Evolutionary conservation across 2,329 filamentous ascomycete genomes (phyloP).

Genomic region (Cryphonectria radicalis): DNA sequence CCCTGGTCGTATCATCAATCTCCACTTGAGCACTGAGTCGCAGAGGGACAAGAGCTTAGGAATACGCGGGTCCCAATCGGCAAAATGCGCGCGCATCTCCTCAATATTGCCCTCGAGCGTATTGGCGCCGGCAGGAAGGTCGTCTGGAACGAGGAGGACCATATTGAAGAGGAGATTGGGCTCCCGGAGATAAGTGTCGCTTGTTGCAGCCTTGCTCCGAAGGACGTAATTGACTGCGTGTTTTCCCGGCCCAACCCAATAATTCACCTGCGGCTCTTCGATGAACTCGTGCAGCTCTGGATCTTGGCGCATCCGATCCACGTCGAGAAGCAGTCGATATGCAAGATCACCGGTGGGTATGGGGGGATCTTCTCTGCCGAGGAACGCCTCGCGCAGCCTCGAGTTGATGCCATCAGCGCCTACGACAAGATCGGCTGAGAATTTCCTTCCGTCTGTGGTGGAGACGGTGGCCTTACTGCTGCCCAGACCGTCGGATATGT

Average conservation of each 20-base stretch:
- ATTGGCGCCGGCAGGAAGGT: slow-evolving; percentile 49
- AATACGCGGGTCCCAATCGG: slow-evolving; percentile 62
- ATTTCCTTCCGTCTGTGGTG: slow-evolving; percentile 41
- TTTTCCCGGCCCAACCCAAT: slow-evolving; percentile 56
- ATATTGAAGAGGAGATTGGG: slow-evolving; percentile 53
- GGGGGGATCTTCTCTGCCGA: slow-evolving; percentile 50
- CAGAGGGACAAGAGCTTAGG: slow-evolving; percentile 61
- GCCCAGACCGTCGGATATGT: not conserved
- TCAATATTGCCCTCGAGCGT: slow-evolving; percentile 54
- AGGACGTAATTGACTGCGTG: slow-evolving; percentile 58
- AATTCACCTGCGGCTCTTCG: slow-evolving; percentile 53
- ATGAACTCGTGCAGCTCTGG: slow-evolving; percentile 50
- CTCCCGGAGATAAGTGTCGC: slow-evolving; percentile 14
- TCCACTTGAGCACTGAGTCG: slow-evolving; percentile 64
- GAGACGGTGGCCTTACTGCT: slow-evolving; percentile 40
- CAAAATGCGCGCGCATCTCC: slow-evolving; percentile 52
- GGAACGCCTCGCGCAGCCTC: slow-evolving; percentile 47
- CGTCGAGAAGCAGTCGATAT: slow-evolving; percentile 52
- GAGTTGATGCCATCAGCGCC: slow-evolving; percentile 54
- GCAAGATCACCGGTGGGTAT: slow-evolving; percentile 54
- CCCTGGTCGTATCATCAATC: slow-evolving; percentile 59
- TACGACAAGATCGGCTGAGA: slow-evolving; percentile 49
- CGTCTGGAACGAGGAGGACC: slow-evolving; percentile 54
- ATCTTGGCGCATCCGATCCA: slow-evolving; percentile 50
- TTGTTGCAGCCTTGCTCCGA: slow-evolving; percentile 36